Conservation (phyloP, 176 grass and related monocot species). For the Juncus effusus region DNA sequence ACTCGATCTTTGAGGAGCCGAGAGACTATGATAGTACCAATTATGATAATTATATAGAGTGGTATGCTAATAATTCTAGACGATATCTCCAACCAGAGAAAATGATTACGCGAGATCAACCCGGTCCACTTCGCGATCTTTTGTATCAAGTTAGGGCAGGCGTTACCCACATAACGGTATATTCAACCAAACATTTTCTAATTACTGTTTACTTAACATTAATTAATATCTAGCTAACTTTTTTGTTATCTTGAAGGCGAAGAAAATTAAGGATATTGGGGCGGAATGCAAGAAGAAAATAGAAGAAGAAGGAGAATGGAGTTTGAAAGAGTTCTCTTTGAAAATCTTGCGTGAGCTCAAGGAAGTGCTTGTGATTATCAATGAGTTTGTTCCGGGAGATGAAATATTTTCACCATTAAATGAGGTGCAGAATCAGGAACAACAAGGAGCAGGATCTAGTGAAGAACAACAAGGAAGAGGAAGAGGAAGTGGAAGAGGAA, state of each 20-base stretch:
- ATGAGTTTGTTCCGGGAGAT: background rate
- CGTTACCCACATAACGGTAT: background rate
- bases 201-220: background rate
- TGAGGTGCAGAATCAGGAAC: no score
- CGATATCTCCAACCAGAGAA: slow-evolving; percentile 2
- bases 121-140: background rate
- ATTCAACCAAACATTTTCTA: background rate
- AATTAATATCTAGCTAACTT: background rate
- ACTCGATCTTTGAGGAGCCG: slow-evolving; percentile 2
- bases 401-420: background rate
- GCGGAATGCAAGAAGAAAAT: slow-evolving; percentile 2
- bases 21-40: slow-evolving; percentile 13
- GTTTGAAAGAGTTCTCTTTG: background rate
- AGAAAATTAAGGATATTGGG: background rate
- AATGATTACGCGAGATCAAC: no score
- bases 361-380: background rate
- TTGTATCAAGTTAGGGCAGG: background rate
- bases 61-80: slow-evolving; percentile 4
- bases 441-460: no score
- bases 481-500: slow-evolving; percentile 28
- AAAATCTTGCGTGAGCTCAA: slow-evolving; percentile 1
- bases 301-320: background rate
- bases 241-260: slow-evolving; percentile 1
- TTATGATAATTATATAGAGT: slow-evolving; percentile 2
- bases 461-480: no score